phyloP scores from a whole-genome alignment of 148 eudicot genomes.

The Euryodendron excelsum region DNA sequence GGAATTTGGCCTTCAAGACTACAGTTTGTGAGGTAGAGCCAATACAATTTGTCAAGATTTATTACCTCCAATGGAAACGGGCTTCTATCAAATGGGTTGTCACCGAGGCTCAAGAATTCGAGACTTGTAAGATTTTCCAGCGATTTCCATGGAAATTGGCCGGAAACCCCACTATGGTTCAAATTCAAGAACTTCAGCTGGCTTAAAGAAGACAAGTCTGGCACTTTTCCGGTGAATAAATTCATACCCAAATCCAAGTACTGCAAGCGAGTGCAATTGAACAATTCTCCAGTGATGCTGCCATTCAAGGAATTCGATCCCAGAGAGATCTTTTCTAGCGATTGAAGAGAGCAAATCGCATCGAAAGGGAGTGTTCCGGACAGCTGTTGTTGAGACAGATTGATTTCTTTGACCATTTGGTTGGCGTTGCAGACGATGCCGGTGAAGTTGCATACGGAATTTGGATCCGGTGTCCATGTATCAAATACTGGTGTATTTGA shows the following conservation, averaged over 20 bases:
- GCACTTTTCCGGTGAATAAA: conserved; percentile 29
- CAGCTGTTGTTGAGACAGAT: conserved; percentile 23
- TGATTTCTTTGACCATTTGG: conserved; percentile 28
- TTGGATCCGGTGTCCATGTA: conserved; percentile 24
- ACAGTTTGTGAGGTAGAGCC: conserved; percentile 31
- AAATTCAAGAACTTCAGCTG: conserved; percentile 27
- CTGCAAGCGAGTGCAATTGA: conserved; percentile 31
- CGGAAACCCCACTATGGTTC: conserved; percentile 32
- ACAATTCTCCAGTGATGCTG: conserved; percentile 19
- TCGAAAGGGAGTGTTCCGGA: conserved; percentile 30
- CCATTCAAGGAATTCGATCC: conserved; percentile 30
- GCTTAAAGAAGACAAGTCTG: conserved; percentile 29
- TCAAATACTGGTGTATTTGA: conserved; percentile 15
- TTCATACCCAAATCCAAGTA: conserved; percentile 36
- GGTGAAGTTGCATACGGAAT: conserved; percentile 29
- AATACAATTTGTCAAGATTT: conserved; percentile 24
- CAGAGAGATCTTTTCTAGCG: conserved; percentile 25
- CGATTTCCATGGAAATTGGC: conserved; percentile 41
- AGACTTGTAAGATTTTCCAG: conserved; percentile 32
- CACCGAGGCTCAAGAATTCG: conserved; percentile 37
- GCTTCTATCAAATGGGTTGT: conserved; percentile 31
- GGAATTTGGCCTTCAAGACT: conserved; percentile 41
- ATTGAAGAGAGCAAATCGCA: conserved; percentile 27
- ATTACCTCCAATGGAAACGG: conserved; percentile 32
- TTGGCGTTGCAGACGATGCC: conserved; percentile 27